A percentile compares a stretch with the other conserved stretches of the same genome.
Conservation (phyloP, 1,284 basidiomycete species). For the Erythrobasidium hasegawianum region DNA sequence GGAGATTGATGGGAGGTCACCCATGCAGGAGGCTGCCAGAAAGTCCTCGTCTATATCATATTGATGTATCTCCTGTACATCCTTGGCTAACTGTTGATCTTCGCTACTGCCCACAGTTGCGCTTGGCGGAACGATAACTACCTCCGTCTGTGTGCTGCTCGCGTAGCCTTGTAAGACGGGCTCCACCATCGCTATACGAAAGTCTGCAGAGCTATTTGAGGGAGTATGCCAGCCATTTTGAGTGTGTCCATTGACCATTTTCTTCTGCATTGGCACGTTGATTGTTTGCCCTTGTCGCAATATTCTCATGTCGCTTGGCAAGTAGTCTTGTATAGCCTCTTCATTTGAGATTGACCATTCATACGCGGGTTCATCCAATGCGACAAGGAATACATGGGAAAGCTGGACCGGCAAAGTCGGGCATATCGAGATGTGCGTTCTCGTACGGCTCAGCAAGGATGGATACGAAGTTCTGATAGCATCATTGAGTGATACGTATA, state of each 20-base stretch:
- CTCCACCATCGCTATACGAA: conserved; percentile 53
- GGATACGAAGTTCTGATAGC: conserved; percentile 14
- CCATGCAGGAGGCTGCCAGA: conserved; percentile 56
- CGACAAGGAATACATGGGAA: conserved; percentile 19
- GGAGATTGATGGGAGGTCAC: conserved; percentile 12
- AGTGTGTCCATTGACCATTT: not conserved
- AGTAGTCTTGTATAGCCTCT: not conserved
- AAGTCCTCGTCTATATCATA: conserved; percentile 70
- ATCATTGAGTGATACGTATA: not conserved
- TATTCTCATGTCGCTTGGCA: conserved; percentile 36
- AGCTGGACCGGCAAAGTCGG: conserved; percentile 15
- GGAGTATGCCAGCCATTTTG: conserved; percentile 38
- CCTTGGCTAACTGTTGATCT: not conserved
- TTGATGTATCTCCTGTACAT: conserved; percentile 7
- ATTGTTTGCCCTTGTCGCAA: conserved; percentile 39
- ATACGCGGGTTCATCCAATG: conserved; percentile 8
- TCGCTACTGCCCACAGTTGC: conserved; percentile 2
- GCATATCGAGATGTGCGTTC: conserved; percentile 1
- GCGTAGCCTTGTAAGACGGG: conserved; percentile 70
- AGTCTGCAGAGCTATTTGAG: not conserved
- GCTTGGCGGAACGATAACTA: conserved; percentile 57
- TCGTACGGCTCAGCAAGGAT: conserved; percentile 5
- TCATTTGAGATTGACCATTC: conserved; percentile 1
- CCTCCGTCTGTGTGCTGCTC: conserved; percentile 55
- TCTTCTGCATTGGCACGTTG: not conserved